Conservation (phyloP, 345 rosid species). For the Syzygium oleosum region DNA sequence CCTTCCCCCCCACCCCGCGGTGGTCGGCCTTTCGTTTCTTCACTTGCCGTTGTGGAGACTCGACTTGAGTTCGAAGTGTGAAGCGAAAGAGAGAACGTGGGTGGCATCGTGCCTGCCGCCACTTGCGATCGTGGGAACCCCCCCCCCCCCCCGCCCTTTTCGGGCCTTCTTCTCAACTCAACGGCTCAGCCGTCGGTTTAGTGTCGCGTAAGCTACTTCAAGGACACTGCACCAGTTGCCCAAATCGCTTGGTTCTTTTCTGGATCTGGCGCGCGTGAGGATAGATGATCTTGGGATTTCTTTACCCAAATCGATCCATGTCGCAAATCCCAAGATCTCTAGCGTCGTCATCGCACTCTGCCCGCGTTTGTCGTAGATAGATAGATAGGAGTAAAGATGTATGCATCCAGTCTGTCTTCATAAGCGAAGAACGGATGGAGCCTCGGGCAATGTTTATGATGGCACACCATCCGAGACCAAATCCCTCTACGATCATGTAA, state of each 20-base stretch:
- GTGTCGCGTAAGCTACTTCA: not conserved
- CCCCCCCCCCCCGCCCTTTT: not conserved
- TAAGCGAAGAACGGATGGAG: not conserved
- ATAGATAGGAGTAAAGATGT: not conserved
- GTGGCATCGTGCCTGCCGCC: not conserved
- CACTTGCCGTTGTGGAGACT: not conserved
- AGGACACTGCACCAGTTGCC: not conserved
- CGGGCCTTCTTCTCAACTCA: not conserved
- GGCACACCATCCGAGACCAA: not conserved
- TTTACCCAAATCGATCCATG: not conserved
- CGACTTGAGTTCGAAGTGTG: not conserved
- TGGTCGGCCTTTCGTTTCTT: not conserved
- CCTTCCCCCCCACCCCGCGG: too few relatives aligned
- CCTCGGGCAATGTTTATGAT: not conserved
- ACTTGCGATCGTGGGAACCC: not conserved
- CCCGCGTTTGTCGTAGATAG: not conserved
- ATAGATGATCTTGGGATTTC: not conserved
- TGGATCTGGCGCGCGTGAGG: not conserved
- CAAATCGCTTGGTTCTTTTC: not conserved
- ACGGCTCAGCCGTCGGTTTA: not conserved
- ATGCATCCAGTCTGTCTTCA: not conserved
- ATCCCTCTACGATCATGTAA: not conserved
- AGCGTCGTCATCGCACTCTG: not conserved
- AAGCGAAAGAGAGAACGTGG: not conserved
- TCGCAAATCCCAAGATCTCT: not conserved